Conservation (phyloP, 805 yeast species). For the Saccharomycopsis microspora region DNA sequence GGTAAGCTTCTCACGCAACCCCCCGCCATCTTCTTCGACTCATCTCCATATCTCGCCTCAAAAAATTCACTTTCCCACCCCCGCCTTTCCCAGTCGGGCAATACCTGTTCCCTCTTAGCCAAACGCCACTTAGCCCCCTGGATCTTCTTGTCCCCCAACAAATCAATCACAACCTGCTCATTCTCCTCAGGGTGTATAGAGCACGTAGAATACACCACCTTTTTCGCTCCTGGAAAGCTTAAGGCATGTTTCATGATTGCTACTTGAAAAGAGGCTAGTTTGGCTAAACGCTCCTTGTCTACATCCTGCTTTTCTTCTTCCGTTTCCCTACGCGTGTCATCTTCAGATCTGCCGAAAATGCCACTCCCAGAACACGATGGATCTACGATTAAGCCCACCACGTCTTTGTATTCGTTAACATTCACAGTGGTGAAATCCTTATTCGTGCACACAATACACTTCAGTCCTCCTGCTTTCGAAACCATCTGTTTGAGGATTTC, state of each 20-base stretch:
- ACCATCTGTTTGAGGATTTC: constrained; percentile 67
- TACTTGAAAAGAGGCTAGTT: constrained; percentile 77
- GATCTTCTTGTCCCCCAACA: constrained; percentile 58
- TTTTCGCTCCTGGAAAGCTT: constrained; percentile 61
- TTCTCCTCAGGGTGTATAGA: constrained; percentile 91
- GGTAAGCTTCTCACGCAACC: constrained; percentile 85
- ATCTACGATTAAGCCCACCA: constrained; percentile 80
- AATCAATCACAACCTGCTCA: constrained; percentile 78
- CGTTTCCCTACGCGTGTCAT: constrained; percentile 26
- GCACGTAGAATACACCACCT: constrained; percentile 90
- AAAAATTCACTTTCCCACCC: constrained; percentile 65
- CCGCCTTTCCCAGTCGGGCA: constrained; percentile 81
- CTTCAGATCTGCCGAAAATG: constrained; percentile 78
- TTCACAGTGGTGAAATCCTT: constrained; percentile 53
- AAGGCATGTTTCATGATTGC: constrained; percentile 84
- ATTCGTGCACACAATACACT: constrained; percentile 31
- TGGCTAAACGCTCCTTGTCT: constrained; percentile 45
- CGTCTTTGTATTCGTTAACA: constrained; percentile 48
- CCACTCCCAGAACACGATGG: constrained; percentile 99
- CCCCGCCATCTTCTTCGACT: constrained; percentile 52
- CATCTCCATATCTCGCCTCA: constrained; percentile 30
- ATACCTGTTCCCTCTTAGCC: constrained; percentile 45
- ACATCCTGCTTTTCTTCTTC: constrained; percentile 11
- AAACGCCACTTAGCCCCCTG: constrained; percentile 66
- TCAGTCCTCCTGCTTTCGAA: constrained; percentile 55